Evolutionary conservation across 73 alveolate genomes (phyloP), one percentile per base, ranked within the genome.

Genomic region (Durusdinium trenchii): DNA sequence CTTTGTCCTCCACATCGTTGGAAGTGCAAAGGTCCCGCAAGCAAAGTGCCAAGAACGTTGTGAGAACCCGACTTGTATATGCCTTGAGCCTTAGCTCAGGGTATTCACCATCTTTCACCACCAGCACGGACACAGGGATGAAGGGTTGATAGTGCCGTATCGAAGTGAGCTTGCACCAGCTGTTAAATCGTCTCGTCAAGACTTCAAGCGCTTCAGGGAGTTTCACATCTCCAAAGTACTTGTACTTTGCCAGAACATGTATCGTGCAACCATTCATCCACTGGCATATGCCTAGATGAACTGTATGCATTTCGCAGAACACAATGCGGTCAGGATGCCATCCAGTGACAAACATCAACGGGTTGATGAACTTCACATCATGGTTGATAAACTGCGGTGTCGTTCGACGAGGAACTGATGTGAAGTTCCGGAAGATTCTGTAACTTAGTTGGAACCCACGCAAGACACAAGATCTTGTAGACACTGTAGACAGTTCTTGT

Each of bases 61-160:
- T 45, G 16, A 81, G 64, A 20, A 81, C 69, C 48, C 91, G 45
- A 1, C 48, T 28, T 5, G 71, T 47, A 64, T 69, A 81, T 0
- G 91, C 91, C 28, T 81, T 81, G 43, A 81, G n/a, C 1, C 69
- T 18, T 6, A 81, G 23, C 36, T 81, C 91, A 0, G 91, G 91
- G 32, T 81, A 81, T 0, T 81, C 91, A 0, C 69, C 69, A 3
- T 46, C 62, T 26, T 81, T 81, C 30, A 81, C 91, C 6, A 36
- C 30, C 16, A 81, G 18, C 9, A 81, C 71, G 67, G 71, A 23
- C 91, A 45, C 91, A 28, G 91, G 87, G 47, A 81, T 81, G 47
- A 47, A 48, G 12, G 91, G 91, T 12, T 81, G 91, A 35, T 81
- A 81, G 12, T 81, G 91, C 91, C 91, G 45, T 7, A 81, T 81